Evolutionary conservation across 2,329 filamentous ascomycete species (phyloP), one percentile per base, ranked within the genome.

Genomic region (Fusarium protoensiforme): DNA sequence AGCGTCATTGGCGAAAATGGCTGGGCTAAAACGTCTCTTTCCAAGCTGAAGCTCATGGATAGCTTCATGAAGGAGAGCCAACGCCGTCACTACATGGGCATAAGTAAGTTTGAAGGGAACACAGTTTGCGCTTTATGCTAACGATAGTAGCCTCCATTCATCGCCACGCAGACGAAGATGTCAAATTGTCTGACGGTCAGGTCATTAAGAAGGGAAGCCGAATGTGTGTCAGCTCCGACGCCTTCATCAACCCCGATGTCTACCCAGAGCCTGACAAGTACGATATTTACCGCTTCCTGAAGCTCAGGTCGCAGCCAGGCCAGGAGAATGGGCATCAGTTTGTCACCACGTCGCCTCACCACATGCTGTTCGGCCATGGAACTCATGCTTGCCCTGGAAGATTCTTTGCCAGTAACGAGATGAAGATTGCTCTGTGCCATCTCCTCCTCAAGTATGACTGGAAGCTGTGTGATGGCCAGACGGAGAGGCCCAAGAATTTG

Each of bases 391-490:
- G 87, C 59, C 85, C 86, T 0, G 88, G 88, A 0, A 83, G 87
- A 0, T 89, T 89, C 78, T 88, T 89, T 69, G 87, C 87, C 0
- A 83, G 85, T 0, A 84, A 86, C 53, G 86, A 88, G 77, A 79
- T 88, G 39, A 89, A 90, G 78, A 85, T 89, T 75, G 78, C 87
- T 1, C 65, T 89, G 3, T 80, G 85, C 3, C 84, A 88, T 66
- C 73, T 89, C 39, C 62, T 89, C 1, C 71, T 86, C 24, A 86
- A 88, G 67, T 89, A 88, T 68, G 87, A 90, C 36, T 67, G 68
- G 68, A 67, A 67, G 35, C 8, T 73, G 14, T 56, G 51, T 20
- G 51, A 56, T 56, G 51, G 51, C 51, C 51, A 36, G 31, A 35
- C 51, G 6, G 51, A 56, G 31, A 56, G 51, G 33, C 51, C 51